phyloP scores from a whole-genome alignment of 2,329 filamentous ascomycete genomes.

The Ophiostoma piceae region DNA sequence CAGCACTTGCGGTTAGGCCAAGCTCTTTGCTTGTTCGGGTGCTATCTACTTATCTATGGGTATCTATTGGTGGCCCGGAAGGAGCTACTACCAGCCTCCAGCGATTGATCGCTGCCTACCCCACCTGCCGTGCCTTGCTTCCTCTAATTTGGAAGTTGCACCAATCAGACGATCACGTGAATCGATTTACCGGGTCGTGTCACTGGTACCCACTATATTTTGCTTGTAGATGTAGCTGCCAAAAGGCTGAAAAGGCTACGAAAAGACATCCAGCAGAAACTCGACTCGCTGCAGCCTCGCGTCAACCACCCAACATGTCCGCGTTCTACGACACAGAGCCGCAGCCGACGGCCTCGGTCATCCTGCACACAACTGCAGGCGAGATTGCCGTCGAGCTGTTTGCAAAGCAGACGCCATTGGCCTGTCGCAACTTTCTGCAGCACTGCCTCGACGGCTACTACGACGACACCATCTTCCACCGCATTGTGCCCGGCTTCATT shows the following conservation, averaged over 20 bases:
- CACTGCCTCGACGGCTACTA: conserved; percentile 95
- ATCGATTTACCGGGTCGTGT: neutral
- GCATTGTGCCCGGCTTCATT: conserved; percentile 85
- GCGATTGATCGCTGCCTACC: conserved; percentile 12
- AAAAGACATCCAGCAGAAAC: neutral
- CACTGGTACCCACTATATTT: neutral
- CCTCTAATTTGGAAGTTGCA: neutral
- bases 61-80: neutral
- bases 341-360: conserved; percentile 84
- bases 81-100: neutral
- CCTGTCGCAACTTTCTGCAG: conserved; percentile 93
- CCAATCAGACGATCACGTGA: neutral
- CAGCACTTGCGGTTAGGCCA: neutral
- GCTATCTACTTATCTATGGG: conserved; percentile 1
- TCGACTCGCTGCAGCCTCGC: too few species aligned
- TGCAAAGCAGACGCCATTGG: conserved; percentile 86
- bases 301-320: conserved; percentile 56
- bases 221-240: neutral
- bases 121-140: conserved; percentile 12
- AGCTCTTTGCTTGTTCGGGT: conserved; percentile 21
- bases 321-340: conserved; percentile 91
- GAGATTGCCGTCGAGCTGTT: conserved; percentile 90
- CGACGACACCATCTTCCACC: conserved; percentile 87
- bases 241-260: neutral
- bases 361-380: conserved; percentile 84